Conservation (phyloP, 192 early-diverging fungal species). For the Dissophora globulifera region DNA sequence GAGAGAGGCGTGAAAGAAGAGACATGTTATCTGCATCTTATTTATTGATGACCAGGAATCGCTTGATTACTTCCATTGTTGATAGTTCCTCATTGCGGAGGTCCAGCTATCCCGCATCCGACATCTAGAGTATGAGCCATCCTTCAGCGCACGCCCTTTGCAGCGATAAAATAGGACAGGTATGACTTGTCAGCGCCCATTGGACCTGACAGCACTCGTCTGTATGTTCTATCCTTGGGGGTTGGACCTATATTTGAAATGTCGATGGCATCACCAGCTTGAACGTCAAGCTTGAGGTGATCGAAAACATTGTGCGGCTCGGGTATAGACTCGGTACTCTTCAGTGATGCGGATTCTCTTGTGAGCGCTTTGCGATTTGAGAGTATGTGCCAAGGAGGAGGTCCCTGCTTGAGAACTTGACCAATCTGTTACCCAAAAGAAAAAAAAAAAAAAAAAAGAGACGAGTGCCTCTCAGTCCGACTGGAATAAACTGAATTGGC, state of each 20-base stretch:
- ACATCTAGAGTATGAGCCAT: neutral
- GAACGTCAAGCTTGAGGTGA: constrained; percentile 24
- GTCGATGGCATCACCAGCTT: constrained; percentile 9
- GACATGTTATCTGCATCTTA: no score
- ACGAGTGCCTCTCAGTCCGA: no score
- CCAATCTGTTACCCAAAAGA: no score
- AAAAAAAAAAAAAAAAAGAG: no score
- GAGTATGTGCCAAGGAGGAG: no score
- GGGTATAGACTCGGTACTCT: constrained; percentile 9
- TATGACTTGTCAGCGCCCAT: neutral
- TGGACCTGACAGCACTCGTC: neutral
- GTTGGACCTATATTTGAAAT: constrained; percentile 15
- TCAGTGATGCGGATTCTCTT: constrained; percentile 29
- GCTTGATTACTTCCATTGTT: neutral
- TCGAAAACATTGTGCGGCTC: constrained; percentile 7
- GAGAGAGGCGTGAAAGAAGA: no score
- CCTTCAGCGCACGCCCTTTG: neutral
- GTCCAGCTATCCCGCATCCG: neutral
- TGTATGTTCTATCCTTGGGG: neutral
- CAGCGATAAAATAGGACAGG: neutral
- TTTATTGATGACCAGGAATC: neutral
- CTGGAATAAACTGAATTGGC: no score
- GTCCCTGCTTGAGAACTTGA: no score
- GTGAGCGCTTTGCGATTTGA: no score
- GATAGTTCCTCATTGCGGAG: neutral